Base-by-base conservation (phyloP, 805 yeast species). In the Candida sakaeoensis region DNA sequence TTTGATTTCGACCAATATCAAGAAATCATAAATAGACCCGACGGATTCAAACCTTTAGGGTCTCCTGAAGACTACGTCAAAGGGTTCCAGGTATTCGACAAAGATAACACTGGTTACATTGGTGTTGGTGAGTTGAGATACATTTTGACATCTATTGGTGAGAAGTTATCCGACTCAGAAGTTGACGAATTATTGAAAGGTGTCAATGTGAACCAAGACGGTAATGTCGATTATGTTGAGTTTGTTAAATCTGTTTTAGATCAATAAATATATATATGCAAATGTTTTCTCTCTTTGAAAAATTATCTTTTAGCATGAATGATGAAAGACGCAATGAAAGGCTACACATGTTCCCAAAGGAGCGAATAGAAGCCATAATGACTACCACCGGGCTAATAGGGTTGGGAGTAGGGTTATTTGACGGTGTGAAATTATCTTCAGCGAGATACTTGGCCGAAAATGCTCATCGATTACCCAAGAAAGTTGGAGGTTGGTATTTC, bases 91-190 rank as follows among this genome's bases (percentile, higher is more conserved):
- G 97, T 93, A 5, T 93, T 93, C 53, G 99, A 93, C 69, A 93
- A 91, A 70, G 95, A 89, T 50, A 79, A 84, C 48, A 85, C 96
- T 14, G 99, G 99, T 4, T 86, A 82, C 67, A 93, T 93, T 52
- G 95, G 97, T 29, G 95, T 93, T 33, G 99, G 99, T 42, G 98
- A 93, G 67, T 76, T 93, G 54, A 80, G 95, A 61, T 93, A 93
- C 66, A 89, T 93, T 61, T 74, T 93, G 57, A 93, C 99, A 24
- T 85, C 96, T 5, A 81, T 93, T 52, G 99, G 99, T 44, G 99
- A 93, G 66, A 90, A 90, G 66, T 72, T 93, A 52, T 65, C 85
- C 12, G 96, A 89, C 52, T 72, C 79, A 32, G 99, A 93, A 67
- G 97, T 93, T 39, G 97, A 91, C 54, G 99, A 95, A 65, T 76